Evolutionary conservation across 768 basidiomycete species (phyloP), one percentile per base, ranked within the genome.

Genomic region (Amanita pseudoporphyria): DNA sequence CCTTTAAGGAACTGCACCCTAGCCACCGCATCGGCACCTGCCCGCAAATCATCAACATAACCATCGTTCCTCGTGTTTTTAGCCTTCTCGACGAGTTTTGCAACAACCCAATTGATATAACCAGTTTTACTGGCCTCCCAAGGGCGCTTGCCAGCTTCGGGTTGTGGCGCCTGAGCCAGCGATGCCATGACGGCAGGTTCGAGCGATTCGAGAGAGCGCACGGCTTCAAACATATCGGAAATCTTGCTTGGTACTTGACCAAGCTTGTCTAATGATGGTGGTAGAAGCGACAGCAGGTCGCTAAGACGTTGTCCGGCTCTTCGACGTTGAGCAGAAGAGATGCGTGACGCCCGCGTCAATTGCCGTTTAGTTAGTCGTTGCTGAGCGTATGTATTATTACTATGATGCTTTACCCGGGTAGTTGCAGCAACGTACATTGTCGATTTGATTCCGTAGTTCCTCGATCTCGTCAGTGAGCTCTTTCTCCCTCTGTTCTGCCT

Each of bases 41-140:
- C 50, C 38, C 31, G 52, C 42, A 48, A 45, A 42, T 18, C 48
- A 42, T 26, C 54, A 18, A 22, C 45, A 19, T 37, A 53, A 36
- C 50, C 55, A 40, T 58, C 60, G 16, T 54, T 52, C 14, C 45
- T 54, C 41, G 47, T 49, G 21, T 56, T 57, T 49, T 52, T 62
- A 10, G 62, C 59, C 41, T 57, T 62, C 45, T 56, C 56, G 38
- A 85, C 54, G 6, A 85, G 62, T 60, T 79, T 77, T 16, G 68
- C 68, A 1, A 81, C 68, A 0, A 84, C 87, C 90, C 90, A 93
- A 52, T 80, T 79, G 4, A 83, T 60, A 62, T 92, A 93, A 4
- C 86, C 88, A 1, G 74, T 72, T 60, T 77, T 76, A 61, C 76
- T 80, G 32, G 78, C 76, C 65, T 91, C 87, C 88, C 89, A 92